A percentile compares a stretch with the other conserved stretches of the same genome.
Conservation (phyloP, 1,284 basidiomycete genomes). For the Ustilago crameri region DNA sequence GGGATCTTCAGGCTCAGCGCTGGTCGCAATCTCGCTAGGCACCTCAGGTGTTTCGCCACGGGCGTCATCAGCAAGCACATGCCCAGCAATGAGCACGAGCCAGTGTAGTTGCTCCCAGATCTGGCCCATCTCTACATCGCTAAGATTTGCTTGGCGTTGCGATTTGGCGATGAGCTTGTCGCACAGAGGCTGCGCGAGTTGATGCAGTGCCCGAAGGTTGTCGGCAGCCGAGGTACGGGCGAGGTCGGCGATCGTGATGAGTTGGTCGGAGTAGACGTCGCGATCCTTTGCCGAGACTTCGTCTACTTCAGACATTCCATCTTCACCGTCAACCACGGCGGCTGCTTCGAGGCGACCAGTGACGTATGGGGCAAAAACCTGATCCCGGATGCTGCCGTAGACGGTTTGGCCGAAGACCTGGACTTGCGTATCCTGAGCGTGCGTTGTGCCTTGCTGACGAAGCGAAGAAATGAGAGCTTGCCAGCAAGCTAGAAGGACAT, state of each 20-base stretch:
- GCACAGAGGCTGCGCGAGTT: slow-evolving; percentile 36
- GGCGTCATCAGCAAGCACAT: slow-evolving; percentile 56
- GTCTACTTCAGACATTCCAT: slow-evolving; percentile 51
- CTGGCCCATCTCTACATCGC: slow-evolving; percentile 37
- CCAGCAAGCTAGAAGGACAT: slow-evolving; percentile 47
- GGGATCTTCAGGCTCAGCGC: slow-evolving; percentile 27
- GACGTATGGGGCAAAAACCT: slow-evolving; percentile 58
- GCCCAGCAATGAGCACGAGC: slow-evolving; percentile 56
- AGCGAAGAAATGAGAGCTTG: slow-evolving; percentile 31
- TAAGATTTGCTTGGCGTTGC: slow-evolving; percentile 17
- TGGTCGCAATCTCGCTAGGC: slow-evolving; percentile 40
- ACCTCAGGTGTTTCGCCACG: slow-evolving; percentile 52
- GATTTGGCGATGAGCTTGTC: slow-evolving; percentile 42
- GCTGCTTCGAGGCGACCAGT: slow-evolving; percentile 53
- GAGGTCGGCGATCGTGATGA: slow-evolving; percentile 55
- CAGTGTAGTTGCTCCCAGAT: slow-evolving; percentile 64
- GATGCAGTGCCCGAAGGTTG: slow-evolving; percentile 24
- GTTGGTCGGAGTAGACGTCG: slow-evolving; percentile 59
- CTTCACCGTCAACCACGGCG: slow-evolving; percentile 15
- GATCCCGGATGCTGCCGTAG: slow-evolving; percentile 46
- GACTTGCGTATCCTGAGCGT: slow-evolving; percentile 24
- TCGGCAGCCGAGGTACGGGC: slow-evolving; percentile 45
- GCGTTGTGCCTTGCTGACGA: slow-evolving; percentile 24
- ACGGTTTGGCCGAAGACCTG: slow-evolving; percentile 36
- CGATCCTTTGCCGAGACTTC: slow-evolving; percentile 52